Conservation (phyloP, 305 asterid species). For the Withania somnifera region DNA sequence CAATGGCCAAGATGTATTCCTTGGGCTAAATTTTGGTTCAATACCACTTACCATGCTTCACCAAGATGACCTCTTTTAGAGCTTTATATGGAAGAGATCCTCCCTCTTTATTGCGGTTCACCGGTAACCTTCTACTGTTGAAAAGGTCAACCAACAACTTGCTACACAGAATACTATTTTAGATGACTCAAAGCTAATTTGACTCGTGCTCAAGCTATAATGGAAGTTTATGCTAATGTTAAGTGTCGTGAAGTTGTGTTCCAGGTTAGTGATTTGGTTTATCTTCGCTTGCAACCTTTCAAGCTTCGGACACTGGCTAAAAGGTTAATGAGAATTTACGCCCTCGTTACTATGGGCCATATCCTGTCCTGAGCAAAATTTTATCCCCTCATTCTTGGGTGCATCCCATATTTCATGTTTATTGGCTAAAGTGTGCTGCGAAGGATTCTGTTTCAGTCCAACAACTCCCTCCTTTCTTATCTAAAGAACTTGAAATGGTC, state of each 20-base stretch:
- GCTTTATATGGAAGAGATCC: neutral
- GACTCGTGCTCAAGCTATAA: neutral
- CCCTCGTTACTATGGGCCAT: no score
- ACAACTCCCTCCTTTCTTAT: no score
- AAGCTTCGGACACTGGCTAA: neutral
- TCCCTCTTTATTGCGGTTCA: neutral
- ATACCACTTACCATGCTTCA: neutral
- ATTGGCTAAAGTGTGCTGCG: no score
- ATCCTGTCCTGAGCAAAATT: no score
- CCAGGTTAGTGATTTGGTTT: neutral
- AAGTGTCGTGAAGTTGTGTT: neutral
- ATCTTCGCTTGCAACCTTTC: neutral
- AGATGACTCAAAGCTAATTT: neutral
- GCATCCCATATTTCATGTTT: no score
- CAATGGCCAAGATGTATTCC: neutral
- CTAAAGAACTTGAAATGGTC: no score
- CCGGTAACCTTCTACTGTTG: neutral
- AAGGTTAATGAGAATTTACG: no score
- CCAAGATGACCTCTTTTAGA: neutral
- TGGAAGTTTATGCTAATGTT: neutral
- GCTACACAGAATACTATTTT: neutral
- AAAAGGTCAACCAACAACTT: neutral
- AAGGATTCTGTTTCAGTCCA: no score
- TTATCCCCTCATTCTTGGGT: no score
- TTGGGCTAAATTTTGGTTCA: neutral